Conservation (phyloP, 2,329 filamentous ascomycete genomes). For the Talaromyces pinophilus region DNA sequence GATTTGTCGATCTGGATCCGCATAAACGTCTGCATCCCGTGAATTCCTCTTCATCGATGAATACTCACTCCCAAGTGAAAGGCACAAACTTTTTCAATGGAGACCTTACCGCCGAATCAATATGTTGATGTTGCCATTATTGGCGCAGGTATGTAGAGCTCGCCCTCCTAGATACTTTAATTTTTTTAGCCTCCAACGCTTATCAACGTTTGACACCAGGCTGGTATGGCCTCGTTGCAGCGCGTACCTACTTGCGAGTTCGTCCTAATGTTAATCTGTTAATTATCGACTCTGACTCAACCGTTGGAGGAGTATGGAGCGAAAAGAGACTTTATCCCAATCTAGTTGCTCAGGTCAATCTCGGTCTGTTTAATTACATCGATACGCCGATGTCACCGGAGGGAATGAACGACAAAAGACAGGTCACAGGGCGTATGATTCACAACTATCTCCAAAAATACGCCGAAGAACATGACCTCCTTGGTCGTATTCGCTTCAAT, state of each 20-base stretch:
- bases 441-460: background rate
- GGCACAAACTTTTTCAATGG: too few species aligned
- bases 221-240: slow-evolving; percentile 29
- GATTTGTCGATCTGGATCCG: too few species aligned
- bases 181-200: too few species aligned
- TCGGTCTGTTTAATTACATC: slow-evolving; percentile 39
- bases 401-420: background rate
- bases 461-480: background rate
- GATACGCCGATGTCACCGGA: slow-evolving; percentile 24
- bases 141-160: slow-evolving; percentile 23
- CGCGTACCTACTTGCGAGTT: slow-evolving; percentile 27
- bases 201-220: slow-evolving; percentile 9
- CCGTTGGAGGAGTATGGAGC: slow-evolving; percentile 29
- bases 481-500: background rate
- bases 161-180: too few species aligned
- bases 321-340: slow-evolving; percentile 29
- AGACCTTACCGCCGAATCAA: too few species aligned
- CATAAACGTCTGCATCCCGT: too few species aligned
- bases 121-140: background rate
- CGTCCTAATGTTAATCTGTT: slow-evolving; percentile 25
- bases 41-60: too few species aligned
- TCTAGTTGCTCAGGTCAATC: slow-evolving; percentile 37
- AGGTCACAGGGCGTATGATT: background rate
- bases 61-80: too few species aligned
- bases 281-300: slow-evolving; percentile 25